A percentile compares a stretch with the other conserved stretches of the same genome.
Evolutionary conservation across 2,329 filamentous ascomycete species (phyloP).

Genomic region (Teratosphaeria nubilosa): DNA sequence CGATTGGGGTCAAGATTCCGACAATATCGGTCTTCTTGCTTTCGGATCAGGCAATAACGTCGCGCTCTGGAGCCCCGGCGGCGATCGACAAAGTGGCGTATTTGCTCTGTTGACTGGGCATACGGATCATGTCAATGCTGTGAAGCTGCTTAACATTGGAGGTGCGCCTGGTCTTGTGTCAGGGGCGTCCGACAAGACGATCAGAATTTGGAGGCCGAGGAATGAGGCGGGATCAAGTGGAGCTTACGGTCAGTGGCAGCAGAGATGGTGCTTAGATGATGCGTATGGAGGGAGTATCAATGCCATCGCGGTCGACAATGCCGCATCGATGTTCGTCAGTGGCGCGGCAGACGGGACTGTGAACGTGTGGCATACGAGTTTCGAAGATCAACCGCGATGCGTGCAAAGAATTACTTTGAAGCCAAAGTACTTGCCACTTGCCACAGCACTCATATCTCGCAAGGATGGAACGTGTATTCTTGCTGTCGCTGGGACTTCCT

Average conservation of each 20-base stretch:
- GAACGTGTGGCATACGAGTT: constrained; percentile 57
- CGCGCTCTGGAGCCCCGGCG: constrained; percentile 70
- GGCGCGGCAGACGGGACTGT: constrained; percentile 54
- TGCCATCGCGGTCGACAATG: constrained; percentile 36
- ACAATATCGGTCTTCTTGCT: constrained; percentile 55
- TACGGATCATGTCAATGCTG: constrained; percentile 66
- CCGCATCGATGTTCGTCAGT: constrained; percentile 43
- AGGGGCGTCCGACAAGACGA: constrained; percentile 68
- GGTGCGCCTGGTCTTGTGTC: constrained; percentile 55
- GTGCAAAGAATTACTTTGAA: constrained; percentile 61
- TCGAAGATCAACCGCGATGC: background rate
- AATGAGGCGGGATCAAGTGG: constrained; percentile 7
- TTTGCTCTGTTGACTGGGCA: constrained; percentile 63
- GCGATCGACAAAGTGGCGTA: constrained; percentile 47
- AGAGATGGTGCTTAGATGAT: constrained; percentile 39
- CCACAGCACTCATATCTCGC: constrained; percentile 58
- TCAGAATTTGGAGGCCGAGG: constrained; percentile 51
- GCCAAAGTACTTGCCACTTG: constrained; percentile 73
- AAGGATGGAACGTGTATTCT: constrained; percentile 43
- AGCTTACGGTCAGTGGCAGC: constrained; percentile 26
- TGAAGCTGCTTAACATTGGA: constrained; percentile 51
- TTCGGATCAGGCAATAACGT: constrained; percentile 86
- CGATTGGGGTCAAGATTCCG: constrained; percentile 60
- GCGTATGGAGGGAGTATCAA: constrained; percentile 71
- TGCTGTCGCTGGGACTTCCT: constrained; percentile 76